Evolutionary conservation across 2,329 filamentous ascomycete species (phyloP), one percentile per base, ranked within the genome.

Genomic region (Lachnellula cervina): DNA sequence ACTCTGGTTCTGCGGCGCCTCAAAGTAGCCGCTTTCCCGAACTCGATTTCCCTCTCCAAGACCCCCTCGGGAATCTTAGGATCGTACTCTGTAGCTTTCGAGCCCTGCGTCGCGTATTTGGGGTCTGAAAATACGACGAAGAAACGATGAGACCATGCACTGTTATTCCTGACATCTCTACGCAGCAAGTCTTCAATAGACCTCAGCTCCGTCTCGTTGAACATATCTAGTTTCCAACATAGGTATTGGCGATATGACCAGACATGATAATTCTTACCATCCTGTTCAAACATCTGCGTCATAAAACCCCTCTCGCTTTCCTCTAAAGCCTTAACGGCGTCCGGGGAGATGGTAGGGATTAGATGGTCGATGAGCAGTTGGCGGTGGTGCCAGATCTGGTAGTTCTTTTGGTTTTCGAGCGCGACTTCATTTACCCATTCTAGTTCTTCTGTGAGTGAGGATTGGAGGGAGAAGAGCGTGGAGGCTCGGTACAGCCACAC

Each of bases 191-290:
- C 73, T 68, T 94, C 87, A 35, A 90, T 83, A 57, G 86, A 84
- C 51, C 77, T 72, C 19, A 95, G 76, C 77, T 99, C 85, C 71
- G 55, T 54, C 43, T 64, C 46, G 84, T 73, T 50, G 71, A 72
- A 96, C 77, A 75, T 87, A 70, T 84, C 86, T 78, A 88, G 73
- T 68, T 82, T 83, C 51, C 75, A 74, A 42, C 85, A 81, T 19
- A 86, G 72, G 68, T 82, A 84, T 70, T 96, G 90, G 56, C 94
- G 81, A 75, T 97, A 99, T 54, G 87, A 90, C 94, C 94, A 99
- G 48, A 97, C 94, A 70, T 99, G 94, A 71, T 99, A 97, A 76
- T 99, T 99, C 76, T 99, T 99, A 49, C 88, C 83, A 70, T 99
- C 94, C 64, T 88, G 80, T 42, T 80, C 81, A 53, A 99, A 86